Evolutionary conservation across 768 basidiomycete genomes (phyloP), one percentile per base, ranked within the genome.

Genomic region (Coprinellus aureogranulatus): DNA sequence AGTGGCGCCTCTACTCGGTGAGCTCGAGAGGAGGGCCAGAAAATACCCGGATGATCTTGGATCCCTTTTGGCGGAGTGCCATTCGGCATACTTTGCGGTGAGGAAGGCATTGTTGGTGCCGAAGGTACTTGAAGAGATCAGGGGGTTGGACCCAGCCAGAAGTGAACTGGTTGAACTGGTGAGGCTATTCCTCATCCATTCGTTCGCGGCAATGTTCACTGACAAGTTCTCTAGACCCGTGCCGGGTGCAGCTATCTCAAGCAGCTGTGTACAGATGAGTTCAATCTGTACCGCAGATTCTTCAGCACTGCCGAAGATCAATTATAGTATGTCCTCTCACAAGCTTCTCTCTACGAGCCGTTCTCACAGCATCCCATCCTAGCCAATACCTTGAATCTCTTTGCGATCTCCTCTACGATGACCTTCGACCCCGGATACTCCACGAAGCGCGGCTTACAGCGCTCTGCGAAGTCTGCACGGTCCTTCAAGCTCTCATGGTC

Each of bases 401-500:
- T 0, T 98, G 94, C 63, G 96, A 98, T 72, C 83, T 93, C 64
- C 84, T 99, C 31, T 97, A 95, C 68, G 97, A 98, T 68, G 93
- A 95, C 61, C 83, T 99, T 1, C 89, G 96, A 1, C 97, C 96
- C 4, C 87, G 95, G 4, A 98, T 99, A 60, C 81, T 98, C 2
- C 95, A 98, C 64, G 96, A 98, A 66, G 87, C 89, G 0, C 85
- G 89, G 4, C 82, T 99, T 46, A 88, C 88, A 1, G 87, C 86
- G 0, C 84, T 99, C 1, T 95, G 94, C 68, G 91, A 95, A 69
- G 92, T 98, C 25, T 99, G 96, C 77, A 98, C 93, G 0, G 92
- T 99, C 20, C 79, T 99, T 2, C 92, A 95, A 68, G 96, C 95
- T 0, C 79, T 98, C 41, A 98, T 98, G 93, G 90, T 98, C 3